Percentiles rank a stretch among this genome's conserved stretches.
These are phyloP conservation scores for Sporothrix pseudoabietina DNA, from an alignment of 2,329 filamentous ascomycete species.

Conservation along the genomic window DNA sequence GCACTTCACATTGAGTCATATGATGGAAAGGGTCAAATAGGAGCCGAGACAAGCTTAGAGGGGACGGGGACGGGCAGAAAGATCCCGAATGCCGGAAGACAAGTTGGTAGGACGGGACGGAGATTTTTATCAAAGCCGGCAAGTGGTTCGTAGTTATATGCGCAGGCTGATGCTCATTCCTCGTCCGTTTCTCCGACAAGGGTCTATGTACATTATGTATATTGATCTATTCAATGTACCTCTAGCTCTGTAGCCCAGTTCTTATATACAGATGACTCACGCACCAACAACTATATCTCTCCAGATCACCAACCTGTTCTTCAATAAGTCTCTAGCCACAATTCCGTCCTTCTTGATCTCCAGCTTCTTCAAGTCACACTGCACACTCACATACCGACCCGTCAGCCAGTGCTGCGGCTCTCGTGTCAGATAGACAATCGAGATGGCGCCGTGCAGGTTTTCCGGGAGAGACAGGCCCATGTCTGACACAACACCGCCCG, in stretches of 20 bases:
- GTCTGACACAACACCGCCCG: neutral
- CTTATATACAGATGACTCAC: neutral
- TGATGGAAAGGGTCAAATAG: too few relatives aligned
- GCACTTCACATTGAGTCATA: too few relatives aligned
- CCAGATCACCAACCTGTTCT: neutral
- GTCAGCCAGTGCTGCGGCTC: slow-evolving; percentile 16
- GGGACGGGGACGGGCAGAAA: too few relatives aligned
- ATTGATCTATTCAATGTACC: neutral
- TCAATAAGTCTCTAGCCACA: neutral
- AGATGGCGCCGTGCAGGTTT: neutral
- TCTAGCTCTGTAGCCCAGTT: neutral
- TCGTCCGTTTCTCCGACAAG: too few relatives aligned
- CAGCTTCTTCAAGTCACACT: neutral
- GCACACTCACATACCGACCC: neutral
- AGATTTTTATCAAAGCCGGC: too few relatives aligned
- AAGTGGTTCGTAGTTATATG: too few relatives aligned
- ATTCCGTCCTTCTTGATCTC: neutral
- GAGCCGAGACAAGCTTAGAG: too few relatives aligned
- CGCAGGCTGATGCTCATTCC: neutral
- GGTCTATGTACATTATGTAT: too few relatives aligned
- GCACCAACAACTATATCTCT: neutral
- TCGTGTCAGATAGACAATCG: neutral
- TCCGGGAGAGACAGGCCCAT: neutral
- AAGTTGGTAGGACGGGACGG: too few relatives aligned
- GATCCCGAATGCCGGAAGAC: too few relatives aligned